These are phyloP conservation scores for Cyberlindnera galapagoensis DNA, from an alignment of 805 yeast species.

Conservation along the genomic window DNA sequence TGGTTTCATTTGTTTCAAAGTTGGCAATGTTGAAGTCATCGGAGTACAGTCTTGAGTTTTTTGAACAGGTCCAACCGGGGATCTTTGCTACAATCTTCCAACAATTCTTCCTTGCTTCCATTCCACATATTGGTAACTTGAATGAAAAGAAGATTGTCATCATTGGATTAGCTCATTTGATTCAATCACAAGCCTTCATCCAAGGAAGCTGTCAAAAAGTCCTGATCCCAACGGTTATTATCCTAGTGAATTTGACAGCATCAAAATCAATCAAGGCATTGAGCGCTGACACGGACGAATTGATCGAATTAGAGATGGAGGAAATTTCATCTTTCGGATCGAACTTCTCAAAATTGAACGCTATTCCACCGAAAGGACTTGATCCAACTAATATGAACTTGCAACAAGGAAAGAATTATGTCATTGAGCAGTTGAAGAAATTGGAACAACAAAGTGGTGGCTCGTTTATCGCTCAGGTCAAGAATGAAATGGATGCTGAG, in stretches of 20 bases:
- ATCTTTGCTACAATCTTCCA: slow-evolving; percentile 44
- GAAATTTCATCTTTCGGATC: slow-evolving; percentile 85
- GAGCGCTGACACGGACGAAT: slow-evolving; percentile 30
- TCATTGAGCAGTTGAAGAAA: slow-evolving; percentile 14
- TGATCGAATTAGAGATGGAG: slow-evolving; percentile 46
- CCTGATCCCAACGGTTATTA: slow-evolving; percentile 37
- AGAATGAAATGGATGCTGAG: slow-evolving; percentile 14
- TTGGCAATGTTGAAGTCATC: slow-evolving; percentile 40
- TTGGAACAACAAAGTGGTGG: slow-evolving; percentile 17
- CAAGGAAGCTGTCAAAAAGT: slow-evolving; percentile 37
- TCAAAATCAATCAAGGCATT: slow-evolving; percentile 31
- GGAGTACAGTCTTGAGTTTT: slow-evolving; percentile 52
- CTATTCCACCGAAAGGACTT: slow-evolving; percentile 50
- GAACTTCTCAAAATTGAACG: slow-evolving; percentile 64
- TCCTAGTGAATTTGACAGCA: slow-evolving; percentile 32
- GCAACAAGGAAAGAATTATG: slow-evolving; percentile 14
- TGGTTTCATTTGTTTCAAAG: slow-evolving; percentile 56
- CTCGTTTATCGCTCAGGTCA: slow-evolving; percentile 14
- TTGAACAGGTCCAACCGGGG: slow-evolving; percentile 67
- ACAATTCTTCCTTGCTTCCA: slow-evolving; percentile 34
- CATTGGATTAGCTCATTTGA: slow-evolving; percentile 42
- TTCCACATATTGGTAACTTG: slow-evolving; percentile 41
- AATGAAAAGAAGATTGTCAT: slow-evolving; percentile 49
- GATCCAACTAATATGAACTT: slow-evolving; percentile 48
- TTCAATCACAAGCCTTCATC: slow-evolving; percentile 28